A percentile compares a stretch with the other conserved stretches of the same genome.
Conservation (phyloP, 192 early-diverging fungal genomes). For the Coemansia sp. region DNA sequence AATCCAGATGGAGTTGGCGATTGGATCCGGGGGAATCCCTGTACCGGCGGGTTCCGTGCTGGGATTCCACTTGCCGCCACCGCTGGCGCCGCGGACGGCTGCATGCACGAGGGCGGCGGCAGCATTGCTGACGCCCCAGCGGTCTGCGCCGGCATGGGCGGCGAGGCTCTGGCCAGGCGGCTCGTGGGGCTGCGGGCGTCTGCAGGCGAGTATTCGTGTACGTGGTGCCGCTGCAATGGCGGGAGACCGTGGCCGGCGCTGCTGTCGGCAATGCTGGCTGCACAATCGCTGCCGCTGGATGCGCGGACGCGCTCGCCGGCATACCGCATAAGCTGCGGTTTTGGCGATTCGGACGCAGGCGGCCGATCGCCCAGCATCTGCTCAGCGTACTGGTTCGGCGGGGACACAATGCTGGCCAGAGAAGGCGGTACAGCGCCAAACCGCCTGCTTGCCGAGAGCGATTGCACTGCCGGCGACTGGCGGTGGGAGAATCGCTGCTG, state of each 20-base stretch:
- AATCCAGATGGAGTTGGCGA: conserved; percentile 11
- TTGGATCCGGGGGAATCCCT: conserved; percentile 13
- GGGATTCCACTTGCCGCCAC: not conserved
- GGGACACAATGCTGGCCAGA: conserved; percentile 31
- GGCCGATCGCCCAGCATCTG: not conserved
- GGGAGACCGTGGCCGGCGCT: not conserved
- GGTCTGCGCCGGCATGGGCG: conserved; percentile 9
- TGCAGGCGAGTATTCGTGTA: not conserved
- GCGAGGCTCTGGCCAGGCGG: not conserved
- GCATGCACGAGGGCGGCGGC: conserved; percentile 13
- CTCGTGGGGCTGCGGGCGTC: not conserved
- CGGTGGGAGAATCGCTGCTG: not conserved
- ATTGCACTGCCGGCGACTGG: not conserved
- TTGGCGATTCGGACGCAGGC: conserved; percentile 10
- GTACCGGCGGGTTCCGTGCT: not conserved
- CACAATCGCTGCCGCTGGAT: conserved; percentile 8
- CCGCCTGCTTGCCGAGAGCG: not conserved
- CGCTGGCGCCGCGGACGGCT: conserved; percentile 9
- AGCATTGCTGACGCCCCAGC: conserved; percentile 2
- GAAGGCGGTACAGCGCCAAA: conserved; percentile 24
- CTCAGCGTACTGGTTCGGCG: conserved; percentile 8
- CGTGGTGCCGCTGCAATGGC: not conserved
- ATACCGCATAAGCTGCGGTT: not conserved
- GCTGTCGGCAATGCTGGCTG: conserved; percentile 17
- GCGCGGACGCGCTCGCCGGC: conserved; percentile 8